Conservation (phyloP, 2,329 filamentous ascomycete genomes). For the Mollisia scopiformis region DNA sequence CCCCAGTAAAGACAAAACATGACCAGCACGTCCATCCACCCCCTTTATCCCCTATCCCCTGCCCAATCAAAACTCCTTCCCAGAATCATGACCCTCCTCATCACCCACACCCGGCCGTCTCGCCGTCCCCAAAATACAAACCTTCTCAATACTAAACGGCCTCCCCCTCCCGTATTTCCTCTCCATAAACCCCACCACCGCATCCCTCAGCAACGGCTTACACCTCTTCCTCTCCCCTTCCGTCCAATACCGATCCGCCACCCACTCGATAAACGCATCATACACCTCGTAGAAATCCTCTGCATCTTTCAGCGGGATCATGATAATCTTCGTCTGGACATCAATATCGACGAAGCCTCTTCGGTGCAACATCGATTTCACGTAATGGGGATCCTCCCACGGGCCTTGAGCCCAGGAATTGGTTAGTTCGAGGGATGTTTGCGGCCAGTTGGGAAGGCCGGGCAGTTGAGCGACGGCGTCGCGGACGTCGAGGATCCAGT, state of each 20-base stretch:
- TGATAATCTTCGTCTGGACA: not conserved
- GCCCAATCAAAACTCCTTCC: not conserved
- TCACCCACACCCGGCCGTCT: too few species aligned
- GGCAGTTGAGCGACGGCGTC: slow-evolving; percentile 7
- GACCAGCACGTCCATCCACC: not conserved
- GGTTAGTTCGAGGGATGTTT: slow-evolving; percentile 13
- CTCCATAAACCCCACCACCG: slow-evolving; percentile 10
- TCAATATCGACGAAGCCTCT: slow-evolving; percentile 7
- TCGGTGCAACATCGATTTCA: slow-evolving; percentile 6
- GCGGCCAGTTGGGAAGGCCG: slow-evolving; percentile 4
- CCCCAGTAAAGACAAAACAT: too few species aligned
- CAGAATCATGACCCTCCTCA: too few species aligned
- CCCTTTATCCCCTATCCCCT: not conserved
- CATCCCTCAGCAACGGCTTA: slow-evolving; percentile 6
- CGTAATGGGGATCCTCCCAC: slow-evolving; percentile 12
- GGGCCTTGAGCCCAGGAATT: slow-evolving; percentile 7
- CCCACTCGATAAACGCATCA: slow-evolving; percentile 15
- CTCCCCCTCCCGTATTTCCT: slow-evolving; percentile 10
- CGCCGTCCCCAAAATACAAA: slow-evolving; percentile 11
- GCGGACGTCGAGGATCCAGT: slow-evolving; percentile 5
- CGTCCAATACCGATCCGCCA: slow-evolving; percentile 12
- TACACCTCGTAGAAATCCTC: slow-evolving; percentile 12
- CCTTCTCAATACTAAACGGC: slow-evolving; percentile 13
- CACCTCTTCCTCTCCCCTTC: slow-evolving; percentile 4
- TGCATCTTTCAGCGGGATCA: slow-evolving; percentile 6